Conservation (phyloP, 768 basidiomycete species). For the Cystofilobasidium macerans region DNA sequence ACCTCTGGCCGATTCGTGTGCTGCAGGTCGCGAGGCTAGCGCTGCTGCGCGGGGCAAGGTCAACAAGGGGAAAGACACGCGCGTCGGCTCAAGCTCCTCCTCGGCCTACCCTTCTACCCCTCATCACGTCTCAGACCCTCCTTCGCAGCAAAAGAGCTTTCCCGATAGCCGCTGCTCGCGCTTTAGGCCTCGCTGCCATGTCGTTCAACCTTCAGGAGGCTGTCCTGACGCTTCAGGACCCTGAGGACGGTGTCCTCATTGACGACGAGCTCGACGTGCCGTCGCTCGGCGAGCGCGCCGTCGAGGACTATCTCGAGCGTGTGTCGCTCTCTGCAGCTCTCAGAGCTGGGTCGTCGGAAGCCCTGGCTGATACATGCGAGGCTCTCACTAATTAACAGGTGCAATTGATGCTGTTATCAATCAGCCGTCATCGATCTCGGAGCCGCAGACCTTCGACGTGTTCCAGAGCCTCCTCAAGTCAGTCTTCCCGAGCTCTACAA, state of each 20-base stretch:
- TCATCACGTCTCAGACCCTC: too few species aligned
- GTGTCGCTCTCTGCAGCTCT: background rate
- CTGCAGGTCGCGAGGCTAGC: too few species aligned
- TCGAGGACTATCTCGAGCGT: conserved; percentile 30
- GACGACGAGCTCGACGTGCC: conserved; percentile 37
- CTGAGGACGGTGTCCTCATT: conserved; percentile 23
- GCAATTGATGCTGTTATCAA: conserved; percentile 73
- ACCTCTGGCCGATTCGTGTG: too few species aligned
- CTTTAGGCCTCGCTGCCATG: too few species aligned
- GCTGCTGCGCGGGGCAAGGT: too few species aligned
- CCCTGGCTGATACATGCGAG: background rate
- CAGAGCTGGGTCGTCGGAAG: background rate
- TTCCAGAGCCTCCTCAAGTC: conserved; percentile 70
- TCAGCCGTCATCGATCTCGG: conserved; percentile 58
- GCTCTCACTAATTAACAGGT: conserved; percentile 40
- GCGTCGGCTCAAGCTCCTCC: too few species aligned
- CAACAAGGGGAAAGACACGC: too few species aligned
- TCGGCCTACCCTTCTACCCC: too few species aligned
- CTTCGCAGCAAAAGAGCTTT: too few species aligned
- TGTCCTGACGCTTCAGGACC: conserved; percentile 23
- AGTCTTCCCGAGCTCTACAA: conserved; percentile 14
- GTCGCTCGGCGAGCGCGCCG: conserved; percentile 25
- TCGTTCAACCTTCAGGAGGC: conserved; percentile 24
- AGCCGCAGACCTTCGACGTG: conserved; percentile 63
- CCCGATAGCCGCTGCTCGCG: too few species aligned